A percentile compares a stretch with the other conserved stretches of the same genome.
These are phyloP conservation scores for Pachysandra terminalis DNA, from an alignment of 164 flowering plant species.

Conservation along the genomic window DNA sequence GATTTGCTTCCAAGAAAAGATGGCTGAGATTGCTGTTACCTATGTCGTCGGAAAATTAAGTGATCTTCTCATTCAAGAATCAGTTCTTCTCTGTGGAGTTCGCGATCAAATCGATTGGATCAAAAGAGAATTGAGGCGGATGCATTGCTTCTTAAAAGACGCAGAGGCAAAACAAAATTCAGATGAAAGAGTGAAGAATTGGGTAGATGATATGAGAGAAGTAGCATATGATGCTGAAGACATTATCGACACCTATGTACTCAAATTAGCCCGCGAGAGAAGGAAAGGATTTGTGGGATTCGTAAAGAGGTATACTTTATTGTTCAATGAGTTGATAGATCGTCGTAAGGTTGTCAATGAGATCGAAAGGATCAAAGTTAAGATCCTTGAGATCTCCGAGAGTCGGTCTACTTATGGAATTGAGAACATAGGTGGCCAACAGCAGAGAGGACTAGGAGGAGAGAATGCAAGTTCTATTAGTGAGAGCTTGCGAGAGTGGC, in stretches of 20 bases:
- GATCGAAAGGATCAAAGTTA: constrained; percentile 1
- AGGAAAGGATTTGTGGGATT: not conserved
- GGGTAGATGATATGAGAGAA: constrained; percentile 19
- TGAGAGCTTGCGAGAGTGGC: not conserved
- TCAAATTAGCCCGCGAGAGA: not conserved
- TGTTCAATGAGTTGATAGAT: not conserved
- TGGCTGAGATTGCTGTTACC: constrained; percentile 17
- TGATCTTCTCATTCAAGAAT: constrained; percentile 19
- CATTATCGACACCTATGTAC: constrained; percentile 13
- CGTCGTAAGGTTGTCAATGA: not conserved
- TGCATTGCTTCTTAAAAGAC: constrained; percentile 28
- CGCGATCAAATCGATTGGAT: constrained; percentile 14
- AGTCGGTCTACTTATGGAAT: constrained; percentile 10
- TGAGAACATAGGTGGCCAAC: not conserved
- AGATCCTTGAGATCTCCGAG: not conserved
- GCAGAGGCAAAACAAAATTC: constrained; percentile 13
- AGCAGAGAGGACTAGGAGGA: not conserved
- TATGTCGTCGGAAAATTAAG: constrained; percentile 13
- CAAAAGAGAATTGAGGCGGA: constrained; percentile 17
- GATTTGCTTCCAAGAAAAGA: too few species aligned
- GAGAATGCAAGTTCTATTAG: too few species aligned
- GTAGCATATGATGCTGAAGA: constrained; percentile 19
- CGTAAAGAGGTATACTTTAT: not conserved
- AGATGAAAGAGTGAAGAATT: constrained; percentile 10
- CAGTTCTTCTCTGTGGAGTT: constrained; percentile 14